phyloP scores from a whole-genome alignment of 164 flowering plant species.

The Vitis rupestris region DNA sequence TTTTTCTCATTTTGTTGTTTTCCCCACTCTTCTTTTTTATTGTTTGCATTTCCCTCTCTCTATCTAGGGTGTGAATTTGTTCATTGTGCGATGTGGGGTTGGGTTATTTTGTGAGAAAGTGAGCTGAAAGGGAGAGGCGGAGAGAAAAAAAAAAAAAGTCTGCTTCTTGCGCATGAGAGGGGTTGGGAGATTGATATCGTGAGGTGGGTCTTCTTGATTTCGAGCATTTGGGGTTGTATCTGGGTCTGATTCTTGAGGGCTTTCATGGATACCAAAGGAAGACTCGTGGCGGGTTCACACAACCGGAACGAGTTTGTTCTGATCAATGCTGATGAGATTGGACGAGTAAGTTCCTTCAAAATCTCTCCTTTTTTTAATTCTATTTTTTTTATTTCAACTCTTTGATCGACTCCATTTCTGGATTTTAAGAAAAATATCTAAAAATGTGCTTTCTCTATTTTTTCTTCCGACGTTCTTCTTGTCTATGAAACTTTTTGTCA shows the following conservation, averaged over 20 bases:
- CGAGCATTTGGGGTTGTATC: too few relatives aligned
- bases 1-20: background rate
- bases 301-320: constrained; percentile 88
- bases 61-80: background rate
- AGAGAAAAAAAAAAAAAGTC: background rate
- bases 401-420: background rate
- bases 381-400: background rate
- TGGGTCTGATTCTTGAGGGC: constrained; percentile 8
- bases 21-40: background rate
- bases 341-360: constrained; percentile 49
- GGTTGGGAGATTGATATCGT: constrained; percentile 2
- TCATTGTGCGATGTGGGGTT: constrained; percentile 7
- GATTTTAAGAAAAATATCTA: too few relatives aligned
- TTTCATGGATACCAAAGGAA: constrained; percentile 58
- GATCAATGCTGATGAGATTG: constrained; percentile 88
- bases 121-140: background rate
- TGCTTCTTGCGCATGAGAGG: constrained; percentile 10
- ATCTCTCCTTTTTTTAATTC: background rate
- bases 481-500: background rate
- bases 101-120: constrained; percentile 4
- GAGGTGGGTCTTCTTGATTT: constrained; percentile 8
- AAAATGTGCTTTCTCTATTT: too few relatives aligned
- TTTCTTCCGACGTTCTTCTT: background rate
- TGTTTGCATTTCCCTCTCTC: background rate
- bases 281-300: constrained; percentile 88